Evolutionary conservation across 2,329 filamentous ascomycete genomes (phyloP), one percentile per base, ranked within the genome.

Genomic region (Phialemoniopsis sp.): DNA sequence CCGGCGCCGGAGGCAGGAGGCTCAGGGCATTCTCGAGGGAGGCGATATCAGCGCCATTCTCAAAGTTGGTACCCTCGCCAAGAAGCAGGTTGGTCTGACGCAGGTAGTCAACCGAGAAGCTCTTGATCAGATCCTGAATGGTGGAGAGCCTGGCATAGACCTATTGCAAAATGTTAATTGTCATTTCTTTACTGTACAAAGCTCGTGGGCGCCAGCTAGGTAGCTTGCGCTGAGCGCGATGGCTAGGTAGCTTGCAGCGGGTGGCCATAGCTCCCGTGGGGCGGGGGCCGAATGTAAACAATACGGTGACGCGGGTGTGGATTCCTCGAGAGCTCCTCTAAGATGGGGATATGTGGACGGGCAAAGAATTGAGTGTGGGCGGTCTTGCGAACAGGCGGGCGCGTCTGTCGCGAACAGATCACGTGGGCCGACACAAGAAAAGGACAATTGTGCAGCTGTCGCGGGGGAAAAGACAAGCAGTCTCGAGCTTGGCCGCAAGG

Each of bases 21-120:
- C 64, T 68, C 47, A 71, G 68, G 29, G 63, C 63, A 34, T 60
- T 54, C 43, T 81, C 75, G 40, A 80, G 69, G 42, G 73, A 72
- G 38, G 74, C 65, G 21, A 76, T 60, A 29, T 67, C 66, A 26
- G 61, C 60, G 32, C 58, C 60, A 48, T 67, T 66, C 46, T 78
- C 74, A 39, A 67, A 52, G n/a, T 59, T 66, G 36, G 69, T 72
- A 53, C 66, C 74, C 67, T 76, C 80, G 50, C 82, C 82, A 18
- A 95, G 77, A 35, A 95, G 79, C 8, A 88, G 82, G 61, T 90
- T 89, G 52, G 87, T 89, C 71, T 95, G 89, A 58, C 88, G 85
- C 56, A 94, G 79, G 66, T 95, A 95, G 52, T 90, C 87, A 54
- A 80, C 77, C 48, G 87, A 84, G 53, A 95, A 83, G 43, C 82